Base-by-base conservation (phyloP, 805 yeast genomes). In the Wickerhamomyces bovis region DNA sequence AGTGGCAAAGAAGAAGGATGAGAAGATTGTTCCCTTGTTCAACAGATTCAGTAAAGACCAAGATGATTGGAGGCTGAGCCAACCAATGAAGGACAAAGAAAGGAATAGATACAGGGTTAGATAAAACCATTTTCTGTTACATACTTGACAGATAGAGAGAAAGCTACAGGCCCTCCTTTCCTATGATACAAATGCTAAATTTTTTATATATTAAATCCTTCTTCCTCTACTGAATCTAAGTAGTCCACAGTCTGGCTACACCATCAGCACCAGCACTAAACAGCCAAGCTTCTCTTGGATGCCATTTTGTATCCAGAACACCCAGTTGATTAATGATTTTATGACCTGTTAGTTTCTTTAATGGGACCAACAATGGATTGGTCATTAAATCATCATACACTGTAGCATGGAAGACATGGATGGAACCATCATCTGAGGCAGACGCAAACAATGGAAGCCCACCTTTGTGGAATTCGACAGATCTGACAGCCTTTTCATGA, bases 191-290 rank as follows among this genome's bases (percentile, higher is more conserved):
- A 13, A 28, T 28, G 31, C 31, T 28, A 28, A 28, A 28, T 28
- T 13, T 28, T 28, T 28, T 13, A 13, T 28, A 12, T 28, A 28
- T 28, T 28, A 28, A 28, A 13, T 7, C 31, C 31, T 28, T 28
- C 31, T 8, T 8, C n/a, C 31, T 28, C 12, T 13, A 28, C 31
- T 28, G 13, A 28, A 28, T n/a, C 41, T 68, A 85, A 16, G 96
- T 87, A 23, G 99, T 94, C 99, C 99, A 94, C 60, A 94, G 71
- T 61, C 96, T 81, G 6, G 97, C 98, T 38, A 89, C 81, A 50
- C 95, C 89, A 68, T 94, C 99, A 20, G 98, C 98, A 58, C 98
- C 99, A 11, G 96, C 88, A 63, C 94, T 83, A 66, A 94, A 89
- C 62, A 94, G 74, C 99, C 99, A 94, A 0, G 99, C 97, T 69